Base-by-base conservation (phyloP, 2,329 filamentous ascomycete genomes). In the Alternaria rosae region DNA sequence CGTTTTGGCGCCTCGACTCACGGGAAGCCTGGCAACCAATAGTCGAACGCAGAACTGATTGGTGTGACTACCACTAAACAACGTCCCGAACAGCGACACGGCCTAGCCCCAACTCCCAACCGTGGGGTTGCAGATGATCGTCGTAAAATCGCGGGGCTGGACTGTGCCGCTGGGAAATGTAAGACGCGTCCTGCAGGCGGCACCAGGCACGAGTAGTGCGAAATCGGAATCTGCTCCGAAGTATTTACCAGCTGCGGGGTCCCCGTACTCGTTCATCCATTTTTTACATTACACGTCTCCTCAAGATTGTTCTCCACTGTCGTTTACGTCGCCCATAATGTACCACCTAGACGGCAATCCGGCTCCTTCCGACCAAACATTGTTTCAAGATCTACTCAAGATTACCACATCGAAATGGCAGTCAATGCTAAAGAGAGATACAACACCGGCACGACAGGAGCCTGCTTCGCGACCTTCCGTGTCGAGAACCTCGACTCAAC, bases 401-500 rank as follows among this genome's bases (percentile, higher is more conserved):
- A 59, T 61, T 28, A 68, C 70, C 10, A 65, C 64, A 15, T 62
- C 68, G n/a, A 70, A 67, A 65, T 71, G 68, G 63, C 69, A 64
- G 41, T 56, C 61, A 21, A 65, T 68, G 57, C 58, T 62, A 21
- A 66, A 62, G 55, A 65, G 59, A 42, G 50, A 54, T n/a, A 55
- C 62, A 9, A 23, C 38, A 6, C 23, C 53, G n/a, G 30, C 12
- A 41, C 61, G 62, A 42, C 51, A 32, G 38, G 58, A 54, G 12
- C 50, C 57, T 3, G 57, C 13, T 64, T 64, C 68, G 60, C 71
- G 67, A 59, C 70, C 66, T 71, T 80, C 66, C 57, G 67, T 62
- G 48, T 80, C 69, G 75, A 56, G 58, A 62, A 77, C 59, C 65
- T 81, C 54, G 70, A 78, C 66, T 71, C 78, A 47, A 79, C 62